Conservation (phyloP, 2,329 filamentous ascomycete genomes). For the Xylaria sp. region DNA sequence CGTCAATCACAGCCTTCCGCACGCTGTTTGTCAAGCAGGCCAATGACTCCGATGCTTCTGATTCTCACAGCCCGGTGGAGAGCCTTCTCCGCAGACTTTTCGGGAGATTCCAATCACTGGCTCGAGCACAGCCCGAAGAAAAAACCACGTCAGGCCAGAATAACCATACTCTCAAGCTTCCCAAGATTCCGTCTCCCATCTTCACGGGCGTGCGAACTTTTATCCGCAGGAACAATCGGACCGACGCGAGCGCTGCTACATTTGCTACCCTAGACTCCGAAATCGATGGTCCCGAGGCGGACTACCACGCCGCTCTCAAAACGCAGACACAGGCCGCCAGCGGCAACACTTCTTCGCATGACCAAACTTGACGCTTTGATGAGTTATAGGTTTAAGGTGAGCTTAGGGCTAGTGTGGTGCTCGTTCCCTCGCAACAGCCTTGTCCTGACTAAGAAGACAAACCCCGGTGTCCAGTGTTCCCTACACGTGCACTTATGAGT, state of each 20-base stretch:
- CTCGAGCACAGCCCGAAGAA: conserved; percentile 12
- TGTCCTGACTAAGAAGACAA: too few relatives aligned
- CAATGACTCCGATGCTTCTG: background rate
- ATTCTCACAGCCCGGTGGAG: conserved; percentile 5
- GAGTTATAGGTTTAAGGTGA: background rate
- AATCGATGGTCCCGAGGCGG: background rate
- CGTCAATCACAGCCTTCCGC: conserved; percentile 28
- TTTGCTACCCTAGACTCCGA: conserved; percentile 4
- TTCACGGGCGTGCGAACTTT: conserved; percentile 16
- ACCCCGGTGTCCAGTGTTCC: too few relatives aligned
- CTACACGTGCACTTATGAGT: too few relatives aligned
- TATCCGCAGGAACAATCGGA: background rate
- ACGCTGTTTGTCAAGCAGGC: conserved; percentile 24
- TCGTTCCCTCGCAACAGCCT: too few relatives aligned
- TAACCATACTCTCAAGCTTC: conserved; percentile 6
- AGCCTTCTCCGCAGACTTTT: conserved; percentile 5
- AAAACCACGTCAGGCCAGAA: conserved; percentile 1
- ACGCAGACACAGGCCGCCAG: background rate
- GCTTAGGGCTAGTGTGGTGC: too few relatives aligned
- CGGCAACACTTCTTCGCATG: background rate
- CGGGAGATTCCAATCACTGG: conserved; percentile 8
- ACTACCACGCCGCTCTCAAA: conserved; percentile 5
- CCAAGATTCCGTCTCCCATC: conserved; percentile 13
- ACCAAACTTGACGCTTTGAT: background rate
- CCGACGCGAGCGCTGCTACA: background rate